A percentile compares a stretch with the other conserved stretches of the same genome.
phyloP scores from a whole-genome alignment of 257 asterid genomes.

The Solanum infundibuliforme region DNA sequence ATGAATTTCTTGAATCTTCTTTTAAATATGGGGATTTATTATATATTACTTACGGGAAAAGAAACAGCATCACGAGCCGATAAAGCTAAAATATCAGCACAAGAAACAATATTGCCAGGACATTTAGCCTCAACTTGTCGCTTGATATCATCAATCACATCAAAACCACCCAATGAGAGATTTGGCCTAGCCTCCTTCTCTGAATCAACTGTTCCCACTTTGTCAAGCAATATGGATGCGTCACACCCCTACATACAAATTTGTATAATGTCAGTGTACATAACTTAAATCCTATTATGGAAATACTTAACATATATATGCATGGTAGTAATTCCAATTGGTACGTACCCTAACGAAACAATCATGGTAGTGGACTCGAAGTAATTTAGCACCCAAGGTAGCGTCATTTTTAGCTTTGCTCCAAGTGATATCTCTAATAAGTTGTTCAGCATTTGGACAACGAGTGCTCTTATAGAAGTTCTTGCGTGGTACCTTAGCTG shows the following conservation, averaged over 20 bases:
- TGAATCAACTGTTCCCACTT: not conserved
- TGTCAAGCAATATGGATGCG: constrained; percentile 18
- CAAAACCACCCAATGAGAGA: constrained; percentile 8
- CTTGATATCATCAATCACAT: constrained; percentile 25
- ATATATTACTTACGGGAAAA: not conserved
- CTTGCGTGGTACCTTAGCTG: not conserved
- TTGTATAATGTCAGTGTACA: not conserved
- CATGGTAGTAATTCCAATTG: not conserved
- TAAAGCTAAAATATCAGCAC: constrained; percentile 23
- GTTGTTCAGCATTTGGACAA: constrained; percentile 16
- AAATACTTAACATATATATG: not conserved
- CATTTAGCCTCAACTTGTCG: constrained; percentile 11
- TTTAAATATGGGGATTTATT: too few relatives aligned
- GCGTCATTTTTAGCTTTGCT: constrained; percentile 2
- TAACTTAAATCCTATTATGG: not conserved
- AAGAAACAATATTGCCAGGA: constrained; percentile 6
- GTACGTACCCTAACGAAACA: constrained; percentile 21
- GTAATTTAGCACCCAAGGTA: constrained; percentile 21
- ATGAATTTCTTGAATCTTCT: not conserved
- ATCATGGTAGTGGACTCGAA: constrained; percentile 29
- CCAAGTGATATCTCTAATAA: constrained; percentile 14
- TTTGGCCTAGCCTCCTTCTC: constrained; percentile 23
- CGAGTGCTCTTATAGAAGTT: constrained; percentile 2
- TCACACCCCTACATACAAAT: constrained; percentile 19
- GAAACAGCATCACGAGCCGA: constrained; percentile 14